These are phyloP conservation scores for Lepiota subincarnata DNA, from an alignment of 768 basidiomycete species.

Conservation along the genomic window DNA sequence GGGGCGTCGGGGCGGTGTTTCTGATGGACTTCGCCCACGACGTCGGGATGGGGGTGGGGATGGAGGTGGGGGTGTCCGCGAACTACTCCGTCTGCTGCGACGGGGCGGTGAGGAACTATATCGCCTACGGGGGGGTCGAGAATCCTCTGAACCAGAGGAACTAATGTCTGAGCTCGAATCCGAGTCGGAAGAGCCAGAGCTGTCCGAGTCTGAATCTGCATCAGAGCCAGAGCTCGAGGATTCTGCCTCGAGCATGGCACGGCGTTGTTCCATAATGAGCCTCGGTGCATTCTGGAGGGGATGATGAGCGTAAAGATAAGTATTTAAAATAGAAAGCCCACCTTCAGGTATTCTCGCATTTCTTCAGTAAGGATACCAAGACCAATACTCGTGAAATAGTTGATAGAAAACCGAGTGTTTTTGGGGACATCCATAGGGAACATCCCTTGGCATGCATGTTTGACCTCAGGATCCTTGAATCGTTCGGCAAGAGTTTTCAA, in stretches of 20 bases:
- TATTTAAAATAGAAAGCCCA: conserved; percentile 29
- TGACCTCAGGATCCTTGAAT: conserved; percentile 85
- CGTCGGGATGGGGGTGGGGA: not conserved
- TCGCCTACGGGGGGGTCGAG: conserved; percentile 22
- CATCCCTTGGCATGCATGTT: conserved; percentile 69
- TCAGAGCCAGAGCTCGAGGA: conserved; percentile 39
- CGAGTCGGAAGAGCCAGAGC: conserved; percentile 17
- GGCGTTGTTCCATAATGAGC: conserved; percentile 91
- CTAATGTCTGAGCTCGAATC: conserved; percentile 15
- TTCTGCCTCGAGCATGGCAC: conserved; percentile 77
- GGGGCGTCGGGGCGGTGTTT: too few species aligned
- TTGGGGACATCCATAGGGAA: conserved; percentile 97
- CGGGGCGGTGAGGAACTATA: conserved; percentile 23
- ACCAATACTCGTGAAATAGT: conserved; percentile 96
- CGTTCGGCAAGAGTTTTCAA: conserved; percentile 81
- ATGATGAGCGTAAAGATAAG: not conserved
- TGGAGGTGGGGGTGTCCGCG: not conserved
- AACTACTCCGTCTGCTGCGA: not conserved
- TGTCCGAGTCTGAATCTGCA: conserved; percentile 28
- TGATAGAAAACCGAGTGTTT: conserved; percentile 94
- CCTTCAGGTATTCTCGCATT: conserved; percentile 95
- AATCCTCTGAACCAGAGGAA: conserved; percentile 7
- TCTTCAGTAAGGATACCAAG: conserved; percentile 89
- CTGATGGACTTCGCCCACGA: too few species aligned
- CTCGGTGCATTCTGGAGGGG: conserved; percentile 81